Conservation (phyloP, 768 basidiomycete genomes). For the Kwoniella dejecticola region DNA sequence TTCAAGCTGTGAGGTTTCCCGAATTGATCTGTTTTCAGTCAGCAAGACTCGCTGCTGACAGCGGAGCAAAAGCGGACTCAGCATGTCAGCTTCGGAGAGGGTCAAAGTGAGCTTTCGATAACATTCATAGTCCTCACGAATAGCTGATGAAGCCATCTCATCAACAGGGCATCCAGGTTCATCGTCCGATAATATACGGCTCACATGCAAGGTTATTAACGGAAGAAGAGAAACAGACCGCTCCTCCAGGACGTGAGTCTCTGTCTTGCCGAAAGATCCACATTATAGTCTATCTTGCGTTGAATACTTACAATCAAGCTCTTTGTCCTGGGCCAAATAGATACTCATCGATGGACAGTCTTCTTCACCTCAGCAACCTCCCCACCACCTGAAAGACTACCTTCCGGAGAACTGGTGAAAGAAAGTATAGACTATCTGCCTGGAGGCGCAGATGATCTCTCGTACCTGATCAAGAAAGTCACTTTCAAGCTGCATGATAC, state of each 20-base stretch:
- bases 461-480: conserved; percentile 91
- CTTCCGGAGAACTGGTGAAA: conserved; percentile 43
- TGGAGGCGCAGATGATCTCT: conserved; percentile 85
- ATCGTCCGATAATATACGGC: conserved; percentile 91
- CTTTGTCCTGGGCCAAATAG: conserved; percentile 20
- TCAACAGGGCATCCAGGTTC: conserved; percentile 76
- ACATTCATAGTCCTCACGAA: background rate
- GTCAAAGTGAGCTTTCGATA: conserved; percentile 18
- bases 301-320: background rate
- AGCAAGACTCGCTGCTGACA: no score
- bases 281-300: conserved; percentile 2
- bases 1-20: no score
- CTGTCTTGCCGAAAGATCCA: no score
- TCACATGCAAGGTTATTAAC: conserved; percentile 83
- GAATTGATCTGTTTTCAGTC: background rate
- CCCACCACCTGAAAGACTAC: conserved; percentile 48
- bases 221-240: conserved; percentile 62
- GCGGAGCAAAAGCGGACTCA: no score
- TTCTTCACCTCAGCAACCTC: conserved; percentile 85
- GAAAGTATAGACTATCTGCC: conserved; percentile 60
- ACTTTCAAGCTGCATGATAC: conserved; percentile 98
- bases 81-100: conserved; percentile 19
- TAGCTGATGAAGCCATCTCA: background rate
- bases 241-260: conserved; percentile 48
- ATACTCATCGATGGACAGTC: conserved; percentile 93